Evolutionary conservation across 352 stramenopile species (phyloP).

Genomic region (Phytophthora europaea): DNA sequence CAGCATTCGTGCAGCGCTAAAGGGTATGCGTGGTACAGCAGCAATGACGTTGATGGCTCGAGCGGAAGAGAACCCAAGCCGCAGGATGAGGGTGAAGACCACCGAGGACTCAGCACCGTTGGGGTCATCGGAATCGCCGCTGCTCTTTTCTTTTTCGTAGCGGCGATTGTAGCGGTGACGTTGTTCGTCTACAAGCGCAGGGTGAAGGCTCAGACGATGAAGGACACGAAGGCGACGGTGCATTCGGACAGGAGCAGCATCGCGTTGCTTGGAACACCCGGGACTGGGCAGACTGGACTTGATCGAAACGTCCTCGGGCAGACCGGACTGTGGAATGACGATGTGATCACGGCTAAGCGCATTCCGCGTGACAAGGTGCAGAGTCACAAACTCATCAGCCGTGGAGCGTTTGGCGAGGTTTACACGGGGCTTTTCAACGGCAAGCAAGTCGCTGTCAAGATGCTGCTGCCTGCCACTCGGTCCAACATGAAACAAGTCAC

Average conservation of each 20-base stretch:
- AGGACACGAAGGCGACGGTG: constrained; percentile 23
- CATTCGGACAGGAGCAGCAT: constrained; percentile 28
- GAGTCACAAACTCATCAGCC: constrained; percentile 43
- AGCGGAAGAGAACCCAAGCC: constrained; percentile 8
- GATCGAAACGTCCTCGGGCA: constrained; percentile 18
- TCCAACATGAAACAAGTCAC: constrained; percentile 45
- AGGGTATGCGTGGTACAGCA: constrained; percentile 37
- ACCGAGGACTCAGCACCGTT: constrained; percentile 1
- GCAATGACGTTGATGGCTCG: constrained; percentile 22
- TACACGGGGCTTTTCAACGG: constrained; percentile 46
- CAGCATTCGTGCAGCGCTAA: constrained; percentile 26
- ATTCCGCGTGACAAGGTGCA: constrained; percentile 53
- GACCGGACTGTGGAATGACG: constrained; percentile 42
- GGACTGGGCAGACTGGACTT: constrained; percentile 6
- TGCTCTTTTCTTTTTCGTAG: constrained; percentile 16
- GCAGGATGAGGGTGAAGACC: no score
- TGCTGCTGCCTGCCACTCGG: constrained; percentile 29
- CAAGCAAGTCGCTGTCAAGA: constrained; percentile 60
- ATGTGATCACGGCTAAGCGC: constrained; percentile 38
- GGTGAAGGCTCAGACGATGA: constrained; percentile 17
- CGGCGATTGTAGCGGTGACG: constrained; percentile 25
- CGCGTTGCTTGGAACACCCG: constrained; percentile 24
- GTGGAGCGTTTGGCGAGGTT: constrained; percentile 53
- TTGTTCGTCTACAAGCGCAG: constrained; percentile 31
- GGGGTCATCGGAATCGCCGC: constrained; percentile 14